Percentiles rank a stretch among this genome's conserved stretches.
Evolutionary conservation across 73 alveolate genomes (phyloP).

Genomic region (Paramecium biaurelia): DNA sequence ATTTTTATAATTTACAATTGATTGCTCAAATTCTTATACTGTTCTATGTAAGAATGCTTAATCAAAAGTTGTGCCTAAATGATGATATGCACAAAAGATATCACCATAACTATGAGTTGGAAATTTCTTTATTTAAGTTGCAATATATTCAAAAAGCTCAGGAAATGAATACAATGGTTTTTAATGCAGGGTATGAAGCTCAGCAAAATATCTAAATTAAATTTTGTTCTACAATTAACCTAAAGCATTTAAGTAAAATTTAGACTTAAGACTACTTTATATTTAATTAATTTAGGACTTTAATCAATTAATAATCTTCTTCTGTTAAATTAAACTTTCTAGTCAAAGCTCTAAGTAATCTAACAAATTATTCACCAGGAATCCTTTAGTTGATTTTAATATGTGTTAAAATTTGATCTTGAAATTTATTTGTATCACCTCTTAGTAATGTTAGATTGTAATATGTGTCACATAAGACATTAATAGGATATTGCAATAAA

Average conservation of each 20-base stretch:
- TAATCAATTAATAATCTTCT: background rate
- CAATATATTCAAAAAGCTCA: background rate
- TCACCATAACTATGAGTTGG: background rate
- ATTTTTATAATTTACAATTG: background rate
- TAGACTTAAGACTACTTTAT: background rate
- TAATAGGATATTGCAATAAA: background rate
- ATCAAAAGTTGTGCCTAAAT: background rate
- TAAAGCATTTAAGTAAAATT: background rate
- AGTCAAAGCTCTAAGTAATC: background rate
- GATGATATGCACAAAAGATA: background rate
- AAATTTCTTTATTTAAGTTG: background rate
- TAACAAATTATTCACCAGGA: background rate
- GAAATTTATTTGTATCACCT: background rate
- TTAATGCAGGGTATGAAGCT: background rate
- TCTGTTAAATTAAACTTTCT: background rate
- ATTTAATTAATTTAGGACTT: background rate
- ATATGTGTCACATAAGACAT: background rate
- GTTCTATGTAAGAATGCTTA: background rate
- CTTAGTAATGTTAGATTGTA: background rate
- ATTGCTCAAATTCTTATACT: background rate
- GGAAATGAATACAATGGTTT: background rate
- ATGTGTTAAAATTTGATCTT: background rate
- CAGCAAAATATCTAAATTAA: background rate
- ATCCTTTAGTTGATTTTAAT: background rate
- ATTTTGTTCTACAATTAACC: background rate